phyloP scores from a whole-genome alignment of 495 filamentous ascomycete species.

The Tuber indicum region DNA sequence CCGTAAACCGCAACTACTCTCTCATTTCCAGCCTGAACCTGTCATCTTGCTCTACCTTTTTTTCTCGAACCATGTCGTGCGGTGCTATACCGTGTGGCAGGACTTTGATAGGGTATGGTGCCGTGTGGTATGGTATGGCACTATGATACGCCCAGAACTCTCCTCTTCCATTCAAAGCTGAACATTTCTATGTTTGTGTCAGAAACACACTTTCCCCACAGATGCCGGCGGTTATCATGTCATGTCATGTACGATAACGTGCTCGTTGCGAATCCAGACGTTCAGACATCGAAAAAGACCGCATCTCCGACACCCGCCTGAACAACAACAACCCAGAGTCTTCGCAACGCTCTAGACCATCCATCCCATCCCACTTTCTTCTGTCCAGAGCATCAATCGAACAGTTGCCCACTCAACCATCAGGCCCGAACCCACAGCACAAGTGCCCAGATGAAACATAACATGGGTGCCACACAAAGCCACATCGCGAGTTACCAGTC shows the following conservation, averaged over 20 bases:
- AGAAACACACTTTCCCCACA: not conserved
- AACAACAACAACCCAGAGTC: not conserved
- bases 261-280: not conserved
- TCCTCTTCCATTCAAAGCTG: not conserved
- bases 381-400: too few relatives aligned
- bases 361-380: too few relatives aligned
- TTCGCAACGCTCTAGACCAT: not conserved
- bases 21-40: not conserved
- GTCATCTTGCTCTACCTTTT: not conserved
- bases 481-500: not conserved
- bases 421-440: not conserved
- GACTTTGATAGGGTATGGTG: not conserved
- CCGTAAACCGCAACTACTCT: not conserved
- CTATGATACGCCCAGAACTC: not conserved
- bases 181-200: not conserved
- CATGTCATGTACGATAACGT: not conserved
- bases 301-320: not conserved
- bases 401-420: not conserved
- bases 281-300: not conserved
- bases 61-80: not conserved
- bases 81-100: not conserved
- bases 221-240: not conserved
- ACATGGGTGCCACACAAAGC: not conserved
- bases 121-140: not conserved
- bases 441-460: not conserved